These are phyloP conservation scores for Sporothrix euskadiensis DNA, from an alignment of 2,329 filamentous ascomycete genomes.

Conservation along the genomic window DNA sequence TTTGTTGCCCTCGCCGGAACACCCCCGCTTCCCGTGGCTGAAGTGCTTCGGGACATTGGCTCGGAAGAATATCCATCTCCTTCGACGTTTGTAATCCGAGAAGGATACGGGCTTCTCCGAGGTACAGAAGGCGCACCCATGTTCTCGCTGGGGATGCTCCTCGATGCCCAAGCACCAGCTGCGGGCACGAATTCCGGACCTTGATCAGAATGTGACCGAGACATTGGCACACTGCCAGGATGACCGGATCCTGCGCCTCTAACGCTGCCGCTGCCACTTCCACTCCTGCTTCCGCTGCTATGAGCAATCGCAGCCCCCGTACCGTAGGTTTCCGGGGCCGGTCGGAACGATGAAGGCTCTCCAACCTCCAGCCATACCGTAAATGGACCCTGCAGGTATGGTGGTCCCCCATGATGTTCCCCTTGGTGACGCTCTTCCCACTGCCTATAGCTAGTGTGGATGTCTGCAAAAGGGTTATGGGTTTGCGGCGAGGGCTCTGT, in stretches of 20 bases:
- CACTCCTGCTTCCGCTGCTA: slow-evolving; percentile 11
- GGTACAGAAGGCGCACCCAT: neutral
- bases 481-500: slow-evolving; percentile 48
- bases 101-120: neutral
- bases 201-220: neutral
- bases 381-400: neutral
- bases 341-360: neutral
- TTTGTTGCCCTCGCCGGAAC: neutral
- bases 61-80: slow-evolving; percentile 26
- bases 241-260: slow-evolving; percentile 1
- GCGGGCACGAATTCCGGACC: neutral
- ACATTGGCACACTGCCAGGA: neutral
- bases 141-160: neutral
- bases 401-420: neutral
- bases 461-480: slow-evolving; percentile 35
- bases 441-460: slow-evolving; percentile 38
- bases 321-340: neutral
- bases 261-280: neutral
- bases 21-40: slow-evolving; percentile 22
- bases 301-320: neutral
- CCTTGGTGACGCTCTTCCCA: slow-evolving; percentile 35
- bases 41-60: slow-evolving; percentile 34
- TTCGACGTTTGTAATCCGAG: slow-evolving; percentile 9
- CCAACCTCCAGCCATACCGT: slow-evolving; percentile 1
- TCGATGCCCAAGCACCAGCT: neutral